Evolutionary conservation across 2,329 filamentous ascomycete genomes (phyloP), one percentile per base, ranked within the genome.

Genomic region (Aureobasidium sp.): DNA sequence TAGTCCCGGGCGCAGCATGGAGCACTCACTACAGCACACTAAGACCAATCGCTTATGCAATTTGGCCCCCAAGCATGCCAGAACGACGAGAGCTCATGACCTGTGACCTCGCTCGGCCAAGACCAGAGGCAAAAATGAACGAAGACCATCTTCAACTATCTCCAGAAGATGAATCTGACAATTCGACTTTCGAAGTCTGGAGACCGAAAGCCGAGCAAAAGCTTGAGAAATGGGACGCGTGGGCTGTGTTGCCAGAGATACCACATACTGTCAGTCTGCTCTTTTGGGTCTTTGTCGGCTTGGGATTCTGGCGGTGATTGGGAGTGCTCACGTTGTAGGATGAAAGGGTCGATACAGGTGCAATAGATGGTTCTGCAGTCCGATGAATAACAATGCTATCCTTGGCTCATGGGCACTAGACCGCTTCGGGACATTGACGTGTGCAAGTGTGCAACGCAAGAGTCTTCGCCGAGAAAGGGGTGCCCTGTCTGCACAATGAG

Each of bases 1-100:
- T 84, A 34, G 81, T 79, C 0, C 79, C 83, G 61, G 79, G 78
- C 7, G 79, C 78, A 66, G 84, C 80, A 79, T 79, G 79, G 19
- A 51, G 48, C 32, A 44, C 29, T 17, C 41, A 53, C 14, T 39
- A 51, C 3, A 53, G 53, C 5, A 38, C 50, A 12, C 14, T 45
- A n/a, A 42, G 37, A 8, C 81, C 81, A 0, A 71, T 85, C 39
- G 70, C 71, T 1, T 85, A 85, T 61, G 78, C 79, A 21, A 76
- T 84, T 51, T 77, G 77, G 57, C 81, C 81, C 0, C 81, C 81
- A 0, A 67, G 62, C 2, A 75, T 81, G 68, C 78, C 79, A 0
- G 76, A 80, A 25, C 74, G 81, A 14, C 75, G 82, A 61, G 72
- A 79, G 3, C 66, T 84, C 14, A 67, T 84, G 42, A 66, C 71